phyloP scores from a whole-genome alignment of 768 basidiomycete genomes.

The Xanthoconium stramineum region DNA sequence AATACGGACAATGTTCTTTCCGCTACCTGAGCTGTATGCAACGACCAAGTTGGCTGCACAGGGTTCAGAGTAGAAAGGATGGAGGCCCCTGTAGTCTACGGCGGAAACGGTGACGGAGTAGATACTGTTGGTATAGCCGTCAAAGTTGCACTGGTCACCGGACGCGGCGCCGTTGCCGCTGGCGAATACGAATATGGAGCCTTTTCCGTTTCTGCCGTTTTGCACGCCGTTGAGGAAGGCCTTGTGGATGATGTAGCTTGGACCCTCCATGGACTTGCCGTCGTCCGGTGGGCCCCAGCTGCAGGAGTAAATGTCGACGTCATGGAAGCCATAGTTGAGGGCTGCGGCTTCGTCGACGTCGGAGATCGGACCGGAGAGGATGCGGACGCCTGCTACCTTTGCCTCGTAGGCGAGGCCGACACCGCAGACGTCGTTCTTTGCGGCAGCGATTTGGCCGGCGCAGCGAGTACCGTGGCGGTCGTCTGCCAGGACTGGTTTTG shows the following conservation, averaged over 20 bases:
- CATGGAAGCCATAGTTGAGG: conserved; percentile 90
- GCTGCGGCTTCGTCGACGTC: conserved; percentile 95
- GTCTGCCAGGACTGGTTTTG: conserved; percentile 82
- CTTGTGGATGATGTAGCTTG: conserved; percentile 86
- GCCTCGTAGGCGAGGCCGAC: conserved; percentile 91
- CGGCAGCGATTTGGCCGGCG: conserved; percentile 94
- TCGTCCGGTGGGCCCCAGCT: conserved; percentile 99
- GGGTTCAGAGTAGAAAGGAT: conserved; percentile 96
- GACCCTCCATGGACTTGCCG: conserved; percentile 91
- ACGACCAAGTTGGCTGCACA: conserved; percentile 97
- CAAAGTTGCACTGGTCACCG: conserved; percentile 98
- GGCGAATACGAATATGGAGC: conserved; percentile 94
- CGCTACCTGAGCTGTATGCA: conserved; percentile 92
- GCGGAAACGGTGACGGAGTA: conserved; percentile 97
- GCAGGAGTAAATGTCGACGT: conserved; percentile 88
- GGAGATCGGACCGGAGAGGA: conserved; percentile 90
- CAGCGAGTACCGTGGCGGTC: conserved; percentile 98
- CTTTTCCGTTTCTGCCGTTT: conserved; percentile 85
- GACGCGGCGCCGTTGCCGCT: conserved; percentile 91
- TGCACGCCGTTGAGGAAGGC: conserved; percentile 92
- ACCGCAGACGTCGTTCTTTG: conserved; percentile 90
- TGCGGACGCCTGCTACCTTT: conserved; percentile 91
- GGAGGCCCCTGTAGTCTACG: conserved; percentile 87
- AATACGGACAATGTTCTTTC: conserved; percentile 81
- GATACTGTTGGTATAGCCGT: conserved; percentile 98